Evolutionary conservation across 257 asterid species (phyloP).

Genomic region (Solanum raphanifolium): DNA sequence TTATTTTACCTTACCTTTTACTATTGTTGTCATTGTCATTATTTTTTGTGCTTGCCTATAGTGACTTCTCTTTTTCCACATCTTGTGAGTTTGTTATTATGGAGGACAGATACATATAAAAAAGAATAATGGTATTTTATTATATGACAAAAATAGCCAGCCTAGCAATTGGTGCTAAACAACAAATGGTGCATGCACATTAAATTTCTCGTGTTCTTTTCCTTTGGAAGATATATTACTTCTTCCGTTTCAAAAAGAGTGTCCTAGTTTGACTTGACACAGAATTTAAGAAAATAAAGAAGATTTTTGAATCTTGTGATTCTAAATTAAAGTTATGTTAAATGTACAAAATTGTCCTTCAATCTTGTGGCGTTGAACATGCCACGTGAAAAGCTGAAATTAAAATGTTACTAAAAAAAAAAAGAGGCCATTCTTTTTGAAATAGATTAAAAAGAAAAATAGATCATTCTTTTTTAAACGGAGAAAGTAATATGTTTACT

Average conservation of each 20-base stretch:
- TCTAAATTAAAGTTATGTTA: no score
- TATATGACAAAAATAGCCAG: neutral
- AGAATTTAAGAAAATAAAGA: accelerated
- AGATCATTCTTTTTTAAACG: no score
- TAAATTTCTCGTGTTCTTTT: neutral
- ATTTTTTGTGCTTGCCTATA: neutral
- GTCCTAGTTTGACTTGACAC: accelerated
- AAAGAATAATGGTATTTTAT: neutral
- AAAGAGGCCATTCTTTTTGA: accelerated
- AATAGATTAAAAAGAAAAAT: accelerated
- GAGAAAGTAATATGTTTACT: neutral
- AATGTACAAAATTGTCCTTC: no score
- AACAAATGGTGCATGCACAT: neutral
- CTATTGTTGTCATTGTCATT: neutral
- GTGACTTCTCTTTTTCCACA: neutral
- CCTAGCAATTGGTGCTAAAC: neutral
- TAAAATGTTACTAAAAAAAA: no score
- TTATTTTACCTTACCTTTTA: neutral
- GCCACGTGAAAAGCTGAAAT: accelerated
- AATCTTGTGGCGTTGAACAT: no score
- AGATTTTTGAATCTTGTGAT: accelerated
- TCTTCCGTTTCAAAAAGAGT: no score
- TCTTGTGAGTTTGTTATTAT: neutral
- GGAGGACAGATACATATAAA: neutral
- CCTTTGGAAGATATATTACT: neutral